phyloP scores from a whole-genome alignment of 495 filamentous ascomycete species.

The Penicillium maclennaniae region DNA sequence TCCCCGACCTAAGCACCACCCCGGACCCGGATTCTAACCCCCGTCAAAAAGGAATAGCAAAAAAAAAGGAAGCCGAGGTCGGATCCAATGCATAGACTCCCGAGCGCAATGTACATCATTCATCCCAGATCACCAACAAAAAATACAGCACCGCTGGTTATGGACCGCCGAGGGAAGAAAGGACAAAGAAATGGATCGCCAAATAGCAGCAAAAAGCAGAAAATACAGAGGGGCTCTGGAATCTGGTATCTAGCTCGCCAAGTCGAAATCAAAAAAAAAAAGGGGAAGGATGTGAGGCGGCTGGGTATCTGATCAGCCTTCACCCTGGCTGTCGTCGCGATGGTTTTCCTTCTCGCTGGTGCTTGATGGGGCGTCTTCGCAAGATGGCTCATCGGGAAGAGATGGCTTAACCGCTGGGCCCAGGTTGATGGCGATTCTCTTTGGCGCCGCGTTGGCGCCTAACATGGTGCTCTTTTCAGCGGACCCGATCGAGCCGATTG shows the following conservation, averaged over 20 bases:
- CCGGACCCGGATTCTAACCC: background rate
- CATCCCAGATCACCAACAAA: conserved; percentile 1
- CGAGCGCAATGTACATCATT: conserved; percentile 26
- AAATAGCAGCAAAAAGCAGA: conserved; percentile 12
- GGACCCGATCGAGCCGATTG: conserved; percentile 27
- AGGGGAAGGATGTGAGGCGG: conserved; percentile 13
- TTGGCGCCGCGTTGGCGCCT: conserved; percentile 34
- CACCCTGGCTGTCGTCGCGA: conserved; percentile 23
- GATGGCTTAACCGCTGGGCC: conserved; percentile 21
- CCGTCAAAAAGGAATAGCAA: background rate
- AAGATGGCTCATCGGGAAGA: conserved; percentile 12
- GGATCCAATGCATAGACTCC: conserved; percentile 30
- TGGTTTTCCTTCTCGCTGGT: conserved; percentile 40
- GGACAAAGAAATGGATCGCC: conserved; percentile 7
- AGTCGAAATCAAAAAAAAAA: conserved; percentile 17
- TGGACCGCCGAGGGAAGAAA: conserved; percentile 7
- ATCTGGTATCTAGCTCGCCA: conserved; percentile 42
- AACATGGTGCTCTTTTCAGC: conserved; percentile 30
- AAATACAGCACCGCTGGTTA: conserved; percentile 13
- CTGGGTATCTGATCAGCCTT: conserved; percentile 15
- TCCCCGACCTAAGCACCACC: conserved; percentile 8
- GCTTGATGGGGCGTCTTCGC: conserved; percentile 8
- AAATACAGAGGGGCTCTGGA: conserved; percentile 17
- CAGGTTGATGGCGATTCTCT: conserved; percentile 51
- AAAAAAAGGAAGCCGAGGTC: background rate